Conservation (phyloP, 108 stramenopile genomes). For the Cyclotella sp. region DNA sequence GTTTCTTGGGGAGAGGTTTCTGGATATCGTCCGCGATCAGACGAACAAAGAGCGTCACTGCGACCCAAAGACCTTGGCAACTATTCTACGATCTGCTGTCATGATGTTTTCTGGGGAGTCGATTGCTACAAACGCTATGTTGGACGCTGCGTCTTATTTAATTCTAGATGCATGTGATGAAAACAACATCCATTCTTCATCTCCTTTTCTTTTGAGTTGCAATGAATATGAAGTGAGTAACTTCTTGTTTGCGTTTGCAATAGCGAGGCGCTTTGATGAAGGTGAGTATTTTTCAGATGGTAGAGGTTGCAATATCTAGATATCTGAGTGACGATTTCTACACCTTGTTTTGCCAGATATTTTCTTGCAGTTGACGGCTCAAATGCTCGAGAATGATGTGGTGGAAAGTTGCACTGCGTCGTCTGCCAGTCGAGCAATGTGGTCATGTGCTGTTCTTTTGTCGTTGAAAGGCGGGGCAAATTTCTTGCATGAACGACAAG, state of each 20-base stretch:
- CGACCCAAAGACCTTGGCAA: conserved; percentile 40
- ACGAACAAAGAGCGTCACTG: conserved; percentile 1
- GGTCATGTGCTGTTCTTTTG: conserved; percentile 56
- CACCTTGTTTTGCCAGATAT: conserved; percentile 4
- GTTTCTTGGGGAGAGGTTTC: conserved; percentile 38
- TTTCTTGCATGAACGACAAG: conserved; percentile 26
- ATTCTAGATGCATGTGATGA: conserved; percentile 40
- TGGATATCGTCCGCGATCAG: conserved; percentile 20
- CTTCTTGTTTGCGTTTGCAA: conserved; percentile 61
- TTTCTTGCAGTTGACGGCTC: conserved; percentile 40
- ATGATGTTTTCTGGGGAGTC: conserved; percentile 48
- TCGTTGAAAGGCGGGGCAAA: background rate
- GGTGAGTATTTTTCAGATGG: conserved; percentile 3
- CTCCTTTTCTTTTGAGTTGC: conserved; percentile 44
- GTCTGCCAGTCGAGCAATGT: conserved; percentile 66
- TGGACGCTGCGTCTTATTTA: conserved; percentile 51
- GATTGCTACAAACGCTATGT: conserved; percentile 44
- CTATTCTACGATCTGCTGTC: conserved; percentile 56
- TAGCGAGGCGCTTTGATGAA: conserved; percentile 51
- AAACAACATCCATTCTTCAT: background rate
- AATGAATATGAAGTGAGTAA: conserved; percentile 60
- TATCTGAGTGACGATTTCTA: background rate
- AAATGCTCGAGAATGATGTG: conserved; percentile 57
- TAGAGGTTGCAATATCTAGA: background rate
- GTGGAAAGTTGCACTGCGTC: conserved; percentile 53